Evolutionary conservation across 805 yeast genomes (phyloP), one percentile per base, ranked within the genome.

Genomic region (Starmerella geochares): DNA sequence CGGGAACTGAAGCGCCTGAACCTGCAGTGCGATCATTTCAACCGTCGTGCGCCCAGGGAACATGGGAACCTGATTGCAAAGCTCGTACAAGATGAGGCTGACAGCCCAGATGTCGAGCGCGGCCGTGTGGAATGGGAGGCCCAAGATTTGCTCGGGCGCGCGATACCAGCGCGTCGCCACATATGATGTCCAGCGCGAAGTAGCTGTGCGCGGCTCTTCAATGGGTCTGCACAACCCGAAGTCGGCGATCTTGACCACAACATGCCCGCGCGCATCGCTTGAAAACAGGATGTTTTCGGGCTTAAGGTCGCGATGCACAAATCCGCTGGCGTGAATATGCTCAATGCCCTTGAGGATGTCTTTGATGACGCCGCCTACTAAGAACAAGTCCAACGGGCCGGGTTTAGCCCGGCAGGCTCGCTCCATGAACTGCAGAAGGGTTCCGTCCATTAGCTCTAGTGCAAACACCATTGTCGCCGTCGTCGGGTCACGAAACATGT

Each of bases 151-250:
- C 62, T 90, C 98, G 0, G 98, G 98, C 0, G 96, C 88, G 49
- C 96, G 71, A 65, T 90, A 90, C 98, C 98, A 90, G 54, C 96
- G 71, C 1, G 97, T 90, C 1, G 94, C 96, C 17, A 90, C 96
- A 62, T 88, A 90, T 1, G 86, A 77, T 0, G 96, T 84, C 62
- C 86, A 71, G 48, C 78, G 79, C 0, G 77, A 75, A 32, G 78
- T 71, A 0, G 83, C 84, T 7, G 23, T 2, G 24, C n/a, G 14
- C 19, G 27, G 16, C 25, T 24, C 31, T 14, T 35, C 49, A 31
- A 82, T 65, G 2, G 84, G 76, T 53, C 96, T 73, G 1, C 95
- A 94, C 38, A 88, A 71, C 48, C 97, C 97, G 71, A 90, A 90
- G 81, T 90, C 98, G 2, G 96, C 95, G 50, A 90, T 73, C 66